Evolutionary conservation across 768 basidiomycete genomes (phyloP), one percentile per base, ranked within the genome.

Genomic region (Amanita pallidorosea): DNA sequence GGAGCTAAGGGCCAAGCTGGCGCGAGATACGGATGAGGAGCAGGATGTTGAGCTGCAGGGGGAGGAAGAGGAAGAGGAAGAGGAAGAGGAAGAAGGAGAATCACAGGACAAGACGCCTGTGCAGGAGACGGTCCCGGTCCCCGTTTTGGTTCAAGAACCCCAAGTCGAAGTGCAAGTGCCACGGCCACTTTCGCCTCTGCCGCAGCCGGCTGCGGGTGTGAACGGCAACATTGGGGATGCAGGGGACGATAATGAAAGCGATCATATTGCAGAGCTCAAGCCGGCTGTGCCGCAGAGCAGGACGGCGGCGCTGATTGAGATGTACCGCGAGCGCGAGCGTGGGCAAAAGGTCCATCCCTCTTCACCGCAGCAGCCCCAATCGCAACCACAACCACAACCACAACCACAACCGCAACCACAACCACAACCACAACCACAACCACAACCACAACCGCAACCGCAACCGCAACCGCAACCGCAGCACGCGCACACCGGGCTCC

Each of bases 261-360:
- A 5, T 6, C 61, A 44, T 7, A 55, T 49, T 20, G 17, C 51
- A 20, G 48, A 47, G 13, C 12, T 12, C 17, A 42, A 45, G 22
- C 25, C 33, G 3, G 50, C 61, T 22, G 47, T 58, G 15, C 52
- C 68, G 12, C 65, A 69, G 15, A 81, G 80, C 68, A 85, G 81
- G 67, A 88, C 87, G 1, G 81, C 85, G 3, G 77, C 81, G 1
- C 71, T 91, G 46, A 91, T 90, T 57, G 86, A 89, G 63, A 85
- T 91, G 85, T 91, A 88, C 58, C 79, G 86, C 46, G 83, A 90
- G 66, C 69, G 68, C 22, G 85, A 80, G 70, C 78, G 74, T n/a
- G 47, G 18, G 51, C 22, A 6, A 45, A 33, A 33, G 13, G 13
- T 4, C 31, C 11, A 11, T 12, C 11, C 33, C n/a, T n/a, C n/a